phyloP scores from a whole-genome alignment of 768 basidiomycete genomes.

The Boletus fagicola region DNA sequence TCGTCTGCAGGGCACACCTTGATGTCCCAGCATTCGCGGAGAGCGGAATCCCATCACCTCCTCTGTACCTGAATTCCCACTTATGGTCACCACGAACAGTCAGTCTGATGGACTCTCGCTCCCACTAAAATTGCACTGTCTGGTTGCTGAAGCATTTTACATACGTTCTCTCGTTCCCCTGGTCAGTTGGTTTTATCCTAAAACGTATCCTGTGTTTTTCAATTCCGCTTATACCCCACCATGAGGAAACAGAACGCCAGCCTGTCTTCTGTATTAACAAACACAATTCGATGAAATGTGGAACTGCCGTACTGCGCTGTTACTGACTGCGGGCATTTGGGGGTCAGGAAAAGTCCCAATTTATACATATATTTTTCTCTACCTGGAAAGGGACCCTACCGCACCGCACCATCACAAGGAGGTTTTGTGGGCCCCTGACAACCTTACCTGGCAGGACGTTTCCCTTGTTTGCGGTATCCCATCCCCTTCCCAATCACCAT shows the following conservation, averaged over 20 bases:
- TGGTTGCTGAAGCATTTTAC: neutral
- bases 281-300: neutral
- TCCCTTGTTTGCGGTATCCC: neutral
- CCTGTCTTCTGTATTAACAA: constrained; percentile 4
- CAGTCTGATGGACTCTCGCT: neutral
- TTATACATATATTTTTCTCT: neutral
- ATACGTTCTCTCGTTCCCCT: neutral
- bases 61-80: constrained; percentile 1
- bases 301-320: neutral
- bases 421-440: neutral
- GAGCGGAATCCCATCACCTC: neutral
- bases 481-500: neutral
- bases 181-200: neutral
- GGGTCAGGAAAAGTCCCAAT: neutral
- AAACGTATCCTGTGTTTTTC: neutral
- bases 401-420: neutral
- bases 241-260: neutral
- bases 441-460: neutral
- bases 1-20: neutral
- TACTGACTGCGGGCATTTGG: neutral
- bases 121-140: neutral
- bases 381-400: neutral
- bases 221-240: constrained; percentile 6
- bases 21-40: too few relatives aligned
- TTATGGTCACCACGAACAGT: neutral